Evolutionary conservation across 805 yeast genomes (phyloP).

Genomic region (Saccharomycopsis sp.): DNA sequence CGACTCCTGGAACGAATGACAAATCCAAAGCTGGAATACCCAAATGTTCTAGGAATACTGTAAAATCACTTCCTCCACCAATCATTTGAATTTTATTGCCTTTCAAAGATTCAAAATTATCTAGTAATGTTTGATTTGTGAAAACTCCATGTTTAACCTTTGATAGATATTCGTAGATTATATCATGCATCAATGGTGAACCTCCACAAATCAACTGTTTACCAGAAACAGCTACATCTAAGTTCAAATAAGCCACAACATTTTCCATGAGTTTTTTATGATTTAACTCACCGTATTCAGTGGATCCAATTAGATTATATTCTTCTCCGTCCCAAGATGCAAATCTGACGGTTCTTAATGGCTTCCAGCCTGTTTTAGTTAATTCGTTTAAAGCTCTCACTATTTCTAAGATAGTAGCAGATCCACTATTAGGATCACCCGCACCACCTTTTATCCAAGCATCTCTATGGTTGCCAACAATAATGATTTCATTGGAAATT

Average conservation of each 20-base stretch:
- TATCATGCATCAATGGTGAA: conserved; percentile 47
- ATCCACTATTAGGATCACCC: conserved; percentile 42
- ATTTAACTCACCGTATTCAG: conserved; percentile 64
- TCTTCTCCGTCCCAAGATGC: conserved; percentile 25
- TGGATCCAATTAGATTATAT: conserved; percentile 60
- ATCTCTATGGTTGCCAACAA: conserved; percentile 49
- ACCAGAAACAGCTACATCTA: conserved; percentile 58
- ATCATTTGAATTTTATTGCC: conserved; percentile 29
- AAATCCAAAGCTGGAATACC: conserved; percentile 53
- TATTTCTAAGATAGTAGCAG: conserved; percentile 39
- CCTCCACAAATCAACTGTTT: conserved; percentile 39
- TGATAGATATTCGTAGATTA: conserved; percentile 34
- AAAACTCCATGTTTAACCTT: conserved; percentile 28
- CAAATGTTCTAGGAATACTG: conserved; percentile 46
- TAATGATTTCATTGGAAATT: conserved; percentile 38
- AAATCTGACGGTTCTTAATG: conserved; percentile 10
- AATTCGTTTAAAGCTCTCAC: conserved; percentile 33
- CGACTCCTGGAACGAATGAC: conserved; percentile 34
- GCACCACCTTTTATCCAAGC: conserved; percentile 37
- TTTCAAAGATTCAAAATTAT: conserved; percentile 17
- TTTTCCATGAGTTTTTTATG: conserved; percentile 33
- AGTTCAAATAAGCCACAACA: conserved; percentile 56
- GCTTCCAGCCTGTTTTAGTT: conserved; percentile 11
- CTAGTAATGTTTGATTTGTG: conserved; percentile 17
- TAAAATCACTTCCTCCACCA: conserved; percentile 69